Conservation (phyloP, 2,329 filamentous ascomycete species). For the Stemphylium beticola region DNA sequence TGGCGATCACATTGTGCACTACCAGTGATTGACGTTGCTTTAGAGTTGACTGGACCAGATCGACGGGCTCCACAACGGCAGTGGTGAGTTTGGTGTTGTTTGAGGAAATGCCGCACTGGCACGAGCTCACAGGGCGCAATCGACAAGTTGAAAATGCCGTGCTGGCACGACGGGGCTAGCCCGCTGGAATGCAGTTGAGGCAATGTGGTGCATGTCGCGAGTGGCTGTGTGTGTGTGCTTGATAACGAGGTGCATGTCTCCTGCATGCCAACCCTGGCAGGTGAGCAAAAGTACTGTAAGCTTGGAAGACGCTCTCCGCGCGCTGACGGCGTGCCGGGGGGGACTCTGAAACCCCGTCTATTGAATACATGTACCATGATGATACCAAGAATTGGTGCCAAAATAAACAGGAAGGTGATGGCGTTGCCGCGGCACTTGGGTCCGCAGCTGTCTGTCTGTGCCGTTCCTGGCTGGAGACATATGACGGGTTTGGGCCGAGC, state of each 20-base stretch:
- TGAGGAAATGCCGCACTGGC: conserved; percentile 16
- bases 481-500: conserved; percentile 26
- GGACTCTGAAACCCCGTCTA: not conserved
- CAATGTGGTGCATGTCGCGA: conserved; percentile 1
- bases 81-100: conserved; percentile 15
- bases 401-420: conserved; percentile 31
- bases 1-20: conserved; percentile 6
- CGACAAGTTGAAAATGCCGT: not conserved
- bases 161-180: conserved; percentile 2
- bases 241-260: conserved; percentile 6
- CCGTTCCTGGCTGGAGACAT: conserved; percentile 3
- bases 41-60: conserved; percentile 25
- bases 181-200: conserved; percentile 1
- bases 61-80: conserved; percentile 19
- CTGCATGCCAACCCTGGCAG: conserved; percentile 5
- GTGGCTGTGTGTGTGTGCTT: conserved; percentile 6
- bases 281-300: not conserved
- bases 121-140: not conserved
- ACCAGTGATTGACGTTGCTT: conserved; percentile 21
- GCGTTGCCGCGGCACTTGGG: conserved; percentile 12
- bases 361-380: conserved; percentile 6
- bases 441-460: conserved; percentile 5
- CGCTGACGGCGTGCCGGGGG: conserved; percentile 9
- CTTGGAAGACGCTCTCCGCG: conserved; percentile 10
- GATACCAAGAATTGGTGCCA: conserved; percentile 11